Evolutionary conservation across 1,284 basidiomycete genomes (phyloP).

Genomic region (Tylopilus sp.): DNA sequence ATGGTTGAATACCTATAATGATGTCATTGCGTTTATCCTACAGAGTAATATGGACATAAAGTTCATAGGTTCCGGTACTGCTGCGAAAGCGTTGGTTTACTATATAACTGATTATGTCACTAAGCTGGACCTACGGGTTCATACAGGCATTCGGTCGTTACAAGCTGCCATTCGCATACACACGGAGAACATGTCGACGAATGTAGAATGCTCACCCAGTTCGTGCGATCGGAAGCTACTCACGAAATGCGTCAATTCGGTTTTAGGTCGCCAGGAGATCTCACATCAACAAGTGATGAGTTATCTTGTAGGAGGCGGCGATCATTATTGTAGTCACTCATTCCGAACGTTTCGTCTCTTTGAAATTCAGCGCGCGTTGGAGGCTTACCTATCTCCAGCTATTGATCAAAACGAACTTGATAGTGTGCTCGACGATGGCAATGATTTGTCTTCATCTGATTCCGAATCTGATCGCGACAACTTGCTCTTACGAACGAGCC

Average conservation of each 20-base stretch:
- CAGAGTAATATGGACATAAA: background rate
- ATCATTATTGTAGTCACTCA: background rate
- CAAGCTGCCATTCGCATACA: no score
- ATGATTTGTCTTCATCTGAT: no score
- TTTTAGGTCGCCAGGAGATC: background rate
- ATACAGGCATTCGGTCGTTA: no score
- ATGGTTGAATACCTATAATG: background rate
- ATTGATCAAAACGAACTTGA: no score
- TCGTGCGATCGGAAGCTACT: no score
- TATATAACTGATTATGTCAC: background rate
- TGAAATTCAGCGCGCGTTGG: conserved; percentile 70
- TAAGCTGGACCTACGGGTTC: background rate
- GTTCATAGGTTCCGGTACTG: background rate
- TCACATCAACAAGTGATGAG: conserved; percentile 5
- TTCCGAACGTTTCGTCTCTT: conserved; percentile 66
- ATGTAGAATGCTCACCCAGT: no score
- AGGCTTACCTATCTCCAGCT: no score
- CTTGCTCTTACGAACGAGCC: no score
- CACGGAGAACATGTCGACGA: no score
- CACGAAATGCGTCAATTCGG: no score
- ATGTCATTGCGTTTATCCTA: background rate
- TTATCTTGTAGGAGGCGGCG: background rate
- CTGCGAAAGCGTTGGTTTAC: background rate
- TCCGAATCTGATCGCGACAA: no score
- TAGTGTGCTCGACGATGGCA: no score